A percentile compares a stretch with the other conserved stretches of the same genome.
Evolutionary conservation across 2,329 filamentous ascomycete genomes (phyloP).

Genomic region (Talaromyces sp.): DNA sequence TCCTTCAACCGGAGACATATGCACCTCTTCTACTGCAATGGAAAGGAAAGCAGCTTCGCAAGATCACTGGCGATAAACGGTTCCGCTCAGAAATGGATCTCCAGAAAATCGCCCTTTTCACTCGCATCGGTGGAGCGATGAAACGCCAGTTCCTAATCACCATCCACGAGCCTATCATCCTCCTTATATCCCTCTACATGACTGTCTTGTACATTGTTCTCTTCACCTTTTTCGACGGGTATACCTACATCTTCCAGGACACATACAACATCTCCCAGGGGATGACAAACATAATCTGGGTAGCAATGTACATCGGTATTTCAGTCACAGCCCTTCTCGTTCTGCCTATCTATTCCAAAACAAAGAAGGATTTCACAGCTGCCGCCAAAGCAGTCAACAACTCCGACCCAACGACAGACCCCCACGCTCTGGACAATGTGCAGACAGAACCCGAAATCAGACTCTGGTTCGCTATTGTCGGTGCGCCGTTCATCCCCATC

Average conservation of each 20-base stretch:
- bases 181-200: conserved; percentile 38
- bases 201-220: conserved; percentile 40
- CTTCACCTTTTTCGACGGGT: conserved; percentile 50
- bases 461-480: conserved; percentile 58
- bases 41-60: conserved; percentile 48
- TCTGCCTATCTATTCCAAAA: conserved; percentile 48
- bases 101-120: conserved; percentile 43
- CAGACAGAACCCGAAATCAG: conserved; percentile 54
- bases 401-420: conserved; percentile 9
- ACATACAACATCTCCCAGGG: conserved; percentile 53
- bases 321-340: conserved; percentile 42
- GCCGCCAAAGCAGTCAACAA: conserved; percentile 28
- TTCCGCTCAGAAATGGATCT: conserved; percentile 54
- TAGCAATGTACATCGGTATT: conserved; percentile 52
- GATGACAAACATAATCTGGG: conserved; percentile 54
- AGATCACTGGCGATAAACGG: conserved; percentile 46
- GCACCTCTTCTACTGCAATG: conserved; percentile 48
- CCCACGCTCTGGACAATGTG: conserved; percentile 15
- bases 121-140: conserved; percentile 47
- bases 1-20: conserved; percentile 56
- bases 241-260: conserved; percentile 55
- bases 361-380: conserved; percentile 39
- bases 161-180: conserved; percentile 47
- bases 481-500: conserved; percentile 55
- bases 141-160: conserved; percentile 56